These are phyloP conservation scores for Cryoendolithus antarcticus DNA, from an alignment of 2,329 filamentous ascomycete species.

Conservation along the genomic window DNA sequence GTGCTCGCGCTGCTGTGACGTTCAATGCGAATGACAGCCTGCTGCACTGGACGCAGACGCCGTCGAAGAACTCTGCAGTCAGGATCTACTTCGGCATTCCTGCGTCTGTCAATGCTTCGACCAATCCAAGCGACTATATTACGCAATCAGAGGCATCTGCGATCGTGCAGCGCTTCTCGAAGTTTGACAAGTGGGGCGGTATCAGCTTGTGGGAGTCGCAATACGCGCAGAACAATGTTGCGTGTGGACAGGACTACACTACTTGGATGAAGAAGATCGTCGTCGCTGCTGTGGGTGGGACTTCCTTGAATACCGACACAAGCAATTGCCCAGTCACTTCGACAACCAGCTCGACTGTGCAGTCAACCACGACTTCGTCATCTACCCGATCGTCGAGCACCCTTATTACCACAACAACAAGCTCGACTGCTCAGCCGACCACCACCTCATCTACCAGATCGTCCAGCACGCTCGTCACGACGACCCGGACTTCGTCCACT, in stretches of 20 bases:
- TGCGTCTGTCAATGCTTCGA: constrained; percentile 16
- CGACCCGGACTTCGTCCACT: background rate
- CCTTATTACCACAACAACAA: background rate
- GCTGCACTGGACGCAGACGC: constrained; percentile 30
- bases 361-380: background rate
- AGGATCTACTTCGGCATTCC: constrained; percentile 44
- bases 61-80: constrained; percentile 26
- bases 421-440: background rate
- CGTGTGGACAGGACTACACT: constrained; percentile 33
- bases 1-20: constrained; percentile 30
- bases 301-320: constrained; percentile 8
- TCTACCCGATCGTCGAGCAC: background rate
- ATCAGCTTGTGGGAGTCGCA: constrained; percentile 50
- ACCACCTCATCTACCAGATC: constrained; percentile 1
- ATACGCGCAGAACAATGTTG: constrained; percentile 33
- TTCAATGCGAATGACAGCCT: constrained; percentile 31
- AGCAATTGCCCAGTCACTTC: constrained; percentile 1
- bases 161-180: constrained; percentile 33
- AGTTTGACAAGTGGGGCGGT: constrained; percentile 39
- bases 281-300: constrained; percentile 10
- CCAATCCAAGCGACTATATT: constrained; percentile 32
- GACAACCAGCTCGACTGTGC: background rate
- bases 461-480: constrained; percentile 2
- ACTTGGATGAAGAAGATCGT: constrained; percentile 38
- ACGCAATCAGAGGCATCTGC: constrained; percentile 32